phyloP scores from a whole-genome alignment of 2,329 filamentous ascomycete species.

The Chaetomium strumarium region DNA sequence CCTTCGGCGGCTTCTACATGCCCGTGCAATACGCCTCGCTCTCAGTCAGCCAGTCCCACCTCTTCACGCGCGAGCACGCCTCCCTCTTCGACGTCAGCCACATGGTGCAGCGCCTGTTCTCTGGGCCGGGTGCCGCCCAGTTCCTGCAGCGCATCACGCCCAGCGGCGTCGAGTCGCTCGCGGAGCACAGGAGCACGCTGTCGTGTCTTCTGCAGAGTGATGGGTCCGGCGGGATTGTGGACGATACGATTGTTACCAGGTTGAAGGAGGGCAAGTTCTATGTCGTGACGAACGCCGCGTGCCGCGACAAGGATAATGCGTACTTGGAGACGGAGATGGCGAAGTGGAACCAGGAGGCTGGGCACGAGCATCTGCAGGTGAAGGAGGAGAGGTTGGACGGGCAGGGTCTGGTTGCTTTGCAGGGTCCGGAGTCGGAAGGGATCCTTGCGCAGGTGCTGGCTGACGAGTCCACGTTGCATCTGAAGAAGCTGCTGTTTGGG shows the following conservation, averaged over 20 bases:
- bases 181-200: conserved; percentile 66
- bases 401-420: conserved; percentile 78
- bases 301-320: conserved; percentile 77
- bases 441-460: conserved; percentile 61
- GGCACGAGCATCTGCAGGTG: conserved; percentile 50
- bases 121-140: conserved; percentile 69
- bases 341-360: conserved; percentile 23
- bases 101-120: conserved; percentile 89
- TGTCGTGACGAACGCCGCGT: conserved; percentile 91
- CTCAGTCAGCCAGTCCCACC: conserved; percentile 77
- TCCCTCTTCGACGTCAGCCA: conserved; percentile 95
- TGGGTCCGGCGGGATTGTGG: conserved; percentile 80
- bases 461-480: conserved; percentile 44
- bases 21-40: conserved; percentile 79
- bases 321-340: conserved; percentile 69
- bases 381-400: conserved; percentile 65
- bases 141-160: conserved; percentile 86
- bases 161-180: conserved; percentile 59
- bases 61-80: conserved; percentile 80
- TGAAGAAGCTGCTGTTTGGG: conserved; percentile 76
- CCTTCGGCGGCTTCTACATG: conserved; percentile 92
- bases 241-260: conserved; percentile 86
- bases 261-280: conserved; percentile 74
- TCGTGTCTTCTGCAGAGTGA: conserved; percentile 76
- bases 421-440: conserved; percentile 71